phyloP scores from a whole-genome alignment of 2,329 filamentous ascomycete species.

The Apiospora malaysiana region DNA sequence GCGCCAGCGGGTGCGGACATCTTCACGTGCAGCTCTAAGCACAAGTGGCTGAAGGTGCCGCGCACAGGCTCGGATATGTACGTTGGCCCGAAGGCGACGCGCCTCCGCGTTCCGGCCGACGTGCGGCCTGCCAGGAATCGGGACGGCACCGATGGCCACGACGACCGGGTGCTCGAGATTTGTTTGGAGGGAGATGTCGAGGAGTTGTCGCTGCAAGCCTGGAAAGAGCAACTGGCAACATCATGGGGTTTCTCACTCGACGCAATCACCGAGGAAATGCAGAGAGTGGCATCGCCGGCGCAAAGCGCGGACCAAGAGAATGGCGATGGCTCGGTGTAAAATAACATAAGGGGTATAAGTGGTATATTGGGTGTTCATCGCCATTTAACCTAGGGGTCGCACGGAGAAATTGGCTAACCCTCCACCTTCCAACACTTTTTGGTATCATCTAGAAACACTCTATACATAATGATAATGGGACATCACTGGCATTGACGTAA shows the following conservation, averaged over 20 bases:
- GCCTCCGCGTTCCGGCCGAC: background rate
- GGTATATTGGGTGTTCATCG: too few species aligned
- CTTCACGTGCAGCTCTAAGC: slow-evolving; percentile 28
- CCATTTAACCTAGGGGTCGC: too few species aligned
- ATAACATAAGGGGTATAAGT: background rate
- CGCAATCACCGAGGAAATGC: background rate
- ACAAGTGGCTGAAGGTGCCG: slow-evolving; percentile 30
- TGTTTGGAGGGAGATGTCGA: background rate
- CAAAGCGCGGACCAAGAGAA: background rate
- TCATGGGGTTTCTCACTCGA: background rate
- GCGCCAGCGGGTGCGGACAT: background rate
- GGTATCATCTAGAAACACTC: too few species aligned
- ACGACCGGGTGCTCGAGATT: background rate
- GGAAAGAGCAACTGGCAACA: background rate
- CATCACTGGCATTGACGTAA: too few species aligned
- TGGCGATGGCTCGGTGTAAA: background rate
- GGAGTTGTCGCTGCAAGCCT: background rate
- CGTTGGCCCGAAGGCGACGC: slow-evolving; percentile 21
- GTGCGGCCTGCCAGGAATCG: background rate
- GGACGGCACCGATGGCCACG: background rate
- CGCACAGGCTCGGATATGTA: slow-evolving; percentile 24
- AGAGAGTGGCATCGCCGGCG: background rate
- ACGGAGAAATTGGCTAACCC: too few species aligned
- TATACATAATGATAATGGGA: too few species aligned
- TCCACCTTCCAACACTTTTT: too few species aligned